These are phyloP conservation scores for Ballota nigra DNA, from an alignment of 257 asterid species.

Conservation along the genomic window DNA sequence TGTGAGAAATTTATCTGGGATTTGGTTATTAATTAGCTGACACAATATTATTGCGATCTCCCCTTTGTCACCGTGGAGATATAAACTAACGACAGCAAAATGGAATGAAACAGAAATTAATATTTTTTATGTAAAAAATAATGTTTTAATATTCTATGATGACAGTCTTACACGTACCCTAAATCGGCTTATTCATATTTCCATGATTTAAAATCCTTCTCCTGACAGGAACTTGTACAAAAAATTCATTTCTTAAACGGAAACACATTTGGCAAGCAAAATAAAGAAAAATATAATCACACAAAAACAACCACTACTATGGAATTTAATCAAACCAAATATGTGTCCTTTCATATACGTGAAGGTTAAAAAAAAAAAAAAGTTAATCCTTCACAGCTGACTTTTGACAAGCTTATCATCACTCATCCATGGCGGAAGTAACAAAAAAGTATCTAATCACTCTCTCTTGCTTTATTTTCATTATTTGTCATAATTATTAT, in stretches of 20 bases:
- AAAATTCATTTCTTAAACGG: neutral
- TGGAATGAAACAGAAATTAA: neutral
- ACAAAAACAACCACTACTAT: neutral
- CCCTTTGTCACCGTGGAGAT: neutral
- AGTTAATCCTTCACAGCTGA: no score
- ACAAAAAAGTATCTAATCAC: constrained; percentile 17
- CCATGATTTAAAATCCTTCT: neutral
- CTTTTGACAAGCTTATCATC: neutral
- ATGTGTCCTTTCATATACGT: no score
- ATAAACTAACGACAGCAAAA: neutral
- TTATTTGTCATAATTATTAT: neutral
- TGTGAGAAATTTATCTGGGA: neutral
- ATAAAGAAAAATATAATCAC: neutral
- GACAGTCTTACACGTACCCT: neutral
- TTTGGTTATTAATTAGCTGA: neutral
- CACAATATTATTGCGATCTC: neutral
- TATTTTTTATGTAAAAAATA: neutral
- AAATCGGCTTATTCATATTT: neutral
- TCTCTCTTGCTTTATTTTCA: neutral
- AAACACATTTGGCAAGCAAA: neutral
- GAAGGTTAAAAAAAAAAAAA: no score
- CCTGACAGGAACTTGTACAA: neutral
- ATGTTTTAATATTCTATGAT: neutral
- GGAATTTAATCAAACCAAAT: neutral
- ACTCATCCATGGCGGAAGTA: constrained; percentile 26